Base-by-base conservation (phyloP, 2,329 filamentous ascomycete genomes). In the Neonectria hederae region DNA sequence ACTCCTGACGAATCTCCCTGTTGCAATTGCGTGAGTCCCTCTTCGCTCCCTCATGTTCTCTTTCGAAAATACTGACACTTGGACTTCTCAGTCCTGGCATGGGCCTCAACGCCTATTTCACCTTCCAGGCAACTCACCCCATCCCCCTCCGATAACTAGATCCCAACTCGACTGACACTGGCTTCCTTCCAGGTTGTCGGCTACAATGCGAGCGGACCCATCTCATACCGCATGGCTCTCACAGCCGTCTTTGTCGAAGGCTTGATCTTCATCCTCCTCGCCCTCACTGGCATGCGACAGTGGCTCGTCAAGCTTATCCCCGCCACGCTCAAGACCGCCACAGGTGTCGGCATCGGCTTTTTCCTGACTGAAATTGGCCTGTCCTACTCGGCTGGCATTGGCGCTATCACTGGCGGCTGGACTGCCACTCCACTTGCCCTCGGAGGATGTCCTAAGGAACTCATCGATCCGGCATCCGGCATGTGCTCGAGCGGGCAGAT, bases 341-440 rank as follows among this genome's bases (percentile, higher is more conserved):
- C 86, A 22, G 88, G 88, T 21, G 88, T 89, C 5, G 88, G 88
- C 2, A 90, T 90, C 42, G 88, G 88, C 3, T 79, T 90, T 40
- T 89, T 90, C 68, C 80, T 90, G 24, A 89, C 88, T 0, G 83
- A 89, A 66, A 88, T 89, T 65, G 88, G 88, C 2, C 82, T 90
- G 68, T 93, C 92, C 0, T 96, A 96, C 76, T 90, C 89, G 22
- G 89, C 92, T 49, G 94, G 94, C 60, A 94, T 97, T 72, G 93
- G 94, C 17, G 85, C 92, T 32, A 89, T 97, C 65, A 93, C 91
- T 0, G 93, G 93, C 28, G 87, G 87, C 4, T 77, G 76, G 13
- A 77, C 77, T 22, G 83, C 86, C 1, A 94, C 92, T 0, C 93
- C 94, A 0, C 83, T 96, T 30, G 87, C 92, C 38, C 83, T 97